Base-by-base conservation (phyloP, 192 early-diverging fungal species). In the Coemansia brasiliensis region DNA sequence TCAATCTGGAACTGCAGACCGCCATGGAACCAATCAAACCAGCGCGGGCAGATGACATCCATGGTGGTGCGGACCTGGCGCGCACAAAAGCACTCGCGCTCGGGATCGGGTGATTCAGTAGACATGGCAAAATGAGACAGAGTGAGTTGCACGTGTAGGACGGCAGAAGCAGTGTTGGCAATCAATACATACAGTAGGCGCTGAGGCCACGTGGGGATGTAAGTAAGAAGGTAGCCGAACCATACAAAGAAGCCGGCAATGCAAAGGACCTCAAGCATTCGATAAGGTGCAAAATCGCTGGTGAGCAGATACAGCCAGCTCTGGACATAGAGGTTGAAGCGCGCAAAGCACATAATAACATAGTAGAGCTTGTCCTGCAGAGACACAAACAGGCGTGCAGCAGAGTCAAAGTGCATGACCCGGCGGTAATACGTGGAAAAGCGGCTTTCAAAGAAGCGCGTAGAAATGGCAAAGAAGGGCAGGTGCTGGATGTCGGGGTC, bases 401-500 rank as follows among this genome's bases (percentile, higher is more conserved):
- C 74, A 1, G 67, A 69, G 68, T 95, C 94, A 83, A 94, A 95
- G 35, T 77, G 71, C 80, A 96, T 80, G n/a, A 81, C 69, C 52
- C 85, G 85, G 53, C 89, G 83, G 73, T 96, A 92, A 79, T 92
- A 98, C 20, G 88, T 84, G 17, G 96, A 98, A 73, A 91, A 94
- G 27, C 95, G 65, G 60, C 83, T 87, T 56, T 89, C 69, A 57
- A 93, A 87, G 63, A 95, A 85, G 22, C 84, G 73, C 32, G 88
- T 86, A 12, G 90, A 87, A 24, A 98, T 76, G 5, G 96, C 94
- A 64, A 96, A 85, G 82, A 98, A 96, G 37, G 96, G 96, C 75
- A 98, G 61, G 67, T 96, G 96, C 79, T 98, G 96, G 67, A 98
- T 95, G 70, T 98, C 94, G 1, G 96, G 96, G 75, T 98, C 96